Base-by-base conservation (phyloP, 306 rosid species). In the Cyamopsis tetragonoloba region DNA sequence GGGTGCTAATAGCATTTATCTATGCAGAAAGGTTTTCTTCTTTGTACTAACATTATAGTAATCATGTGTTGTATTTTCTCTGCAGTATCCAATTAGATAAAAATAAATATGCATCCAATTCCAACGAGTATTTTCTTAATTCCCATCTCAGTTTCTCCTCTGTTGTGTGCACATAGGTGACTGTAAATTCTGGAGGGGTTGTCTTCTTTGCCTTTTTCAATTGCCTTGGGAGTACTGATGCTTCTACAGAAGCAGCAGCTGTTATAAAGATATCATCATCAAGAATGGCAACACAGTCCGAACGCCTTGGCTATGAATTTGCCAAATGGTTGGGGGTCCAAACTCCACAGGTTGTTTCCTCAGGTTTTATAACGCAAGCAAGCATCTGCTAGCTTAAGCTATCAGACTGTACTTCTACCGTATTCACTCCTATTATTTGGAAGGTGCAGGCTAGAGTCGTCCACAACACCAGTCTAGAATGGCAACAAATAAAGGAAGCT, bases 401-500 rank as follows among this genome's bases (percentile, higher is more conserved):
- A 61, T 69, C 34, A 20, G 72, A 62, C 14, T 39, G 22, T 66
- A 68, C 43, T 49, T 50, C 59, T 32, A 48, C 39, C 14, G 35
- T 34, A 48, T 54, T 50, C 56, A 30, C 70, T 76, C 60, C 23
- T 61, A 14, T 46, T 49, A 20, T 61, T 75, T 74, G 76, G 79
- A 59, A 22, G 67, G 53, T 79, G 79, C 84, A 93, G 99, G 96
- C 83, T 31, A 84, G 96, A 77, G 97, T 89, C 64, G 77, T 93
- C 73, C 99, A 93, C 75, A 88, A 86, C 65, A 83, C 83, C 26
- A 86, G 91, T 73, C 50, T 23, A 26, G 99, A 93, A 78, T 93
- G 99, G 99, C 81, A 84, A 59, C 95, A 88, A 64, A 93, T 93
- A 70, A 90, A 85, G 85, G 97, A 85, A 81, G 99, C 99, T 34